Evolutionary conservation across 306 rosid genomes (phyloP).

Genomic region (Cucurbita maxima): DNA sequence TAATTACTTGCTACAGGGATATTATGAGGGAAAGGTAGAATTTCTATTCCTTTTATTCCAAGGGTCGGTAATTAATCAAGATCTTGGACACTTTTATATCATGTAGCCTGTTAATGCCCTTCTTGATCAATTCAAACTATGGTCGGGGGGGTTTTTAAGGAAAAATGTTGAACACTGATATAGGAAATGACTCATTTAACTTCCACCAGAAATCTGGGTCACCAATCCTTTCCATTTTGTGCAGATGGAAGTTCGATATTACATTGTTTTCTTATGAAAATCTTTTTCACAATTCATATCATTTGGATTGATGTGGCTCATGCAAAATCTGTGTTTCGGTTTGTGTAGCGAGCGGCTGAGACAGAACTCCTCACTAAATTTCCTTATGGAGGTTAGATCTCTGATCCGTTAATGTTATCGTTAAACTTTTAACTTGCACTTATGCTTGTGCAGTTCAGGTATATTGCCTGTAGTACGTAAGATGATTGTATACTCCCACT

Average conservation of each 20-base stretch:
- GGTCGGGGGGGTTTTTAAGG: background rate
- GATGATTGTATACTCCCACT: background rate
- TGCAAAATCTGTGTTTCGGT: conserved; percentile 8
- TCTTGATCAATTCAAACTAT: background rate
- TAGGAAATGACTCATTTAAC: background rate
- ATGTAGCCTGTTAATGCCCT: background rate
- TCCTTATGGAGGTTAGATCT: conserved; percentile 68
- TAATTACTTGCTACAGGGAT: conserved; percentile 64
- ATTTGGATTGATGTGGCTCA: conserved; percentile 7
- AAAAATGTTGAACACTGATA: background rate
- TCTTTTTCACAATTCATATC: background rate
- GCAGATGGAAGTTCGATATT: background rate
- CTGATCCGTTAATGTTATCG: background rate
- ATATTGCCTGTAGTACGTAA: background rate
- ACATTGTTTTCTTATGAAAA: background rate
- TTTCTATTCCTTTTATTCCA: background rate
- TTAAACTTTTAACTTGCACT: background rate
- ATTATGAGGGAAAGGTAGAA: conserved; percentile 90
- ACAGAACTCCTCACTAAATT: conserved; percentile 56
- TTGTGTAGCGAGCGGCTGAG: conserved; percentile 78
- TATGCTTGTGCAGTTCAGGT: background rate
- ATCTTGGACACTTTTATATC: background rate
- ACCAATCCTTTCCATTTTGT: background rate
- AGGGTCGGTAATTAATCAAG: background rate
- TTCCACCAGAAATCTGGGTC: background rate